phyloP scores from a whole-genome alignment of 2,329 filamentous ascomycete genomes.

The Alternaria triticimaculans region DNA sequence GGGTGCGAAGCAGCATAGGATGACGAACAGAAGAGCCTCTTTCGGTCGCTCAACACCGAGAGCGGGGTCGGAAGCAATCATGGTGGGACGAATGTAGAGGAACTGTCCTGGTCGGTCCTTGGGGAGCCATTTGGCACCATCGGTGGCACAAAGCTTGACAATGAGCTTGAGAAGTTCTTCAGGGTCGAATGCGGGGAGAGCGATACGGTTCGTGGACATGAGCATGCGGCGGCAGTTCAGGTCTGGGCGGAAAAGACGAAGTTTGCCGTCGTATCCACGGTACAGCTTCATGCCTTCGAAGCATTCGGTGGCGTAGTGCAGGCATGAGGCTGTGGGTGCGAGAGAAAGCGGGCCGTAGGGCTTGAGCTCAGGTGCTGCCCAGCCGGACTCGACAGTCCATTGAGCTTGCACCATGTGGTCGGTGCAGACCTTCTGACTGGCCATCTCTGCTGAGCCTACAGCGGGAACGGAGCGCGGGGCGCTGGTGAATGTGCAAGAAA shows the following conservation, averaged over 20 bases:
- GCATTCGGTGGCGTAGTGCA: slow-evolving; percentile 91
- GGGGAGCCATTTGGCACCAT: slow-evolving; percentile 82
- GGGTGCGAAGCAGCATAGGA: slow-evolving; percentile 60
- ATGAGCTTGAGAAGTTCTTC: slow-evolving; percentile 77
- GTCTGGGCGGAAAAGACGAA: slow-evolving; percentile 79
- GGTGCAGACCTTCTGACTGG: slow-evolving; percentile 61
- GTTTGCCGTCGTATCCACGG: slow-evolving; percentile 70
- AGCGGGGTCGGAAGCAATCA: slow-evolving; percentile 82
- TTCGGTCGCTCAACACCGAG: slow-evolving; percentile 81
- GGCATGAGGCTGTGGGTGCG: slow-evolving; percentile 78
- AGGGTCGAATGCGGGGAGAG: slow-evolving; percentile 76
- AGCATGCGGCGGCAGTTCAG: slow-evolving; percentile 72
- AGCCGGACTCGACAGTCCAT: slow-evolving; percentile 72
- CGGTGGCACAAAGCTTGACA: slow-evolving; percentile 71
- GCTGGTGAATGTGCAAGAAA: slow-evolving; percentile 51
- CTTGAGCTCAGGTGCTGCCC: slow-evolving; percentile 74
- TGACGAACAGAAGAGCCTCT: slow-evolving; percentile 88
- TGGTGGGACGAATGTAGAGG: slow-evolving; percentile 84
- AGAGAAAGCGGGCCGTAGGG: slow-evolving; percentile 80
- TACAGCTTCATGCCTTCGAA: slow-evolving; percentile 85
- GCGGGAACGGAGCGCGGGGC: slow-evolving; percentile 52
- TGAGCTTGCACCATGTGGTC: slow-evolving; percentile 86
- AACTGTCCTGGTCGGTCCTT: slow-evolving; percentile 70
- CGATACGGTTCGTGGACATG: slow-evolving; percentile 66
- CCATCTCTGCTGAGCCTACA: slow-evolving; percentile 49